Evolutionary conservation across 2,329 filamentous ascomycete genomes (phyloP), one percentile per base, ranked within the genome.

Genomic region (Fonsecaea pedrosoi): DNA sequence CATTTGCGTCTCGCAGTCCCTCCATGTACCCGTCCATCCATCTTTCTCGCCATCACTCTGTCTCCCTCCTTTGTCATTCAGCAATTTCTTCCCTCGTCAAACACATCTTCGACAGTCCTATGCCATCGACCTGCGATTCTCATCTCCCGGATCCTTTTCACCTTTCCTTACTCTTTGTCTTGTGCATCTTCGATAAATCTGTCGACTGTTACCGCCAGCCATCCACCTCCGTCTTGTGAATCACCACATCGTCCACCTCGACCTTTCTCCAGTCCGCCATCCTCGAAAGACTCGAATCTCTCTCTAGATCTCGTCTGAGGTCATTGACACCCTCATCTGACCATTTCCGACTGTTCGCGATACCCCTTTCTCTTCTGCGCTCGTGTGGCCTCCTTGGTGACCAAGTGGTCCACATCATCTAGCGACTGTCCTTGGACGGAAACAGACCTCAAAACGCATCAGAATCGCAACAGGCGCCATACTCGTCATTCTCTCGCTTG

Each of bases 21-120:
- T 69, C 67, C 55, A 64, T 64, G 61, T 60, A 60, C 55, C 54
- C 66, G 48, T 69, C 67, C 60, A 64, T 64, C 65, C 64, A 60
- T 65, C 54, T 54, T 35, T 54, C 57, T 58, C 58, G 50, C 64
- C 50, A 61, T 66, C 56, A 25, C 50, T 54, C 40, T 66, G 35
- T 58, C 54, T 66, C 50, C 55, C 65, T 60, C 54, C 45, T 53
- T 61, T 54, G 40, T 64, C 62, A 59, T 38, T 50, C 42, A 64
- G n/a, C 56, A 59, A 34, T 54, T 42, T 62, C 64, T 66, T 65
- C 59, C 57, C 25, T 57, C 56, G 55, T 40, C 56, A 54, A 60
- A 45, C 58, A 34, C 35, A 38, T 40, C 54, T 35, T 56, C 38
- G 30, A 60, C 40, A 48, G 32, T 48, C 30, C n/a, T 40, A 42